Evolutionary conservation across 2,329 filamentous ascomycete genomes (phyloP).

Genomic region (Gnomoniopsis smithogilvyi): DNA sequence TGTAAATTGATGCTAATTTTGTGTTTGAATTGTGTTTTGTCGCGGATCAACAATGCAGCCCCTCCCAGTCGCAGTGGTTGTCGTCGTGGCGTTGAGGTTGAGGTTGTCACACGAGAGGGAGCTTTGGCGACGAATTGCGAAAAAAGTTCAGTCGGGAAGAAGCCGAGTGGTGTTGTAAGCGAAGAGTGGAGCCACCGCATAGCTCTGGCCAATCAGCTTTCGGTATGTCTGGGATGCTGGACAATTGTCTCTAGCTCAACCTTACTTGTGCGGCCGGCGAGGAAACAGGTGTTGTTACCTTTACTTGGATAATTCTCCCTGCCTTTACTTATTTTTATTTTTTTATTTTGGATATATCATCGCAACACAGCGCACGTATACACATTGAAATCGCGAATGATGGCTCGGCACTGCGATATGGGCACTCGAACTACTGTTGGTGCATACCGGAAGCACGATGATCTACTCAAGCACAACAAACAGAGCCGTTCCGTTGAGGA

Average conservation of each 20-base stretch:
- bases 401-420: too few species aligned
- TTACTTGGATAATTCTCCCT: too few species aligned
- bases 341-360: too few species aligned
- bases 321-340: too few species aligned
- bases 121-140: background rate
- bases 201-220: constrained; percentile 13
- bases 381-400: too few species aligned
- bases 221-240: background rate
- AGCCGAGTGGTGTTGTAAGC: constrained; percentile 8
- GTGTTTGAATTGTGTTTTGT: background rate
- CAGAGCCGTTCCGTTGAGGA: too few species aligned
- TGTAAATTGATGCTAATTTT: background rate
- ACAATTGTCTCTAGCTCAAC: background rate
- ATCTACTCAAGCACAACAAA: too few species aligned
- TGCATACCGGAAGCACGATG: too few species aligned
- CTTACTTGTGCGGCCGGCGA: too few species aligned
- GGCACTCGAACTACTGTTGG: too few species aligned
- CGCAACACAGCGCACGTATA: too few species aligned
- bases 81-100: background rate
- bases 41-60: background rate
- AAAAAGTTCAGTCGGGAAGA: constrained; percentile 14
- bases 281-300: too few species aligned
- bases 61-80: constrained; percentile 15
- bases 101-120: background rate
- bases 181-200: background rate